phyloP scores from a whole-genome alignment of 73 alveolate species.

The Paramecium pentaurelia region DNA sequence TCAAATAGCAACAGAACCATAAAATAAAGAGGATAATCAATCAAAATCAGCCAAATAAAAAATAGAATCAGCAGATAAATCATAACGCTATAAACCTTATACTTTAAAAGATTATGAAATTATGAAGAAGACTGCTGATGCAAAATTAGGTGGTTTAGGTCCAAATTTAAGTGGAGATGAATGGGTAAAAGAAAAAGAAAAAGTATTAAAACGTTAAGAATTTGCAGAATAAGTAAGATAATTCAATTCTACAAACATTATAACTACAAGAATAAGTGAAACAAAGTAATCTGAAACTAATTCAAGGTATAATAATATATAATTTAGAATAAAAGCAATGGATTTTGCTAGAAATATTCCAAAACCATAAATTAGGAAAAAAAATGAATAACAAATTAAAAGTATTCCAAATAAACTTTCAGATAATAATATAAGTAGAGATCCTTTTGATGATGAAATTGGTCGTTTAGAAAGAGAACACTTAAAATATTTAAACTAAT shows the following conservation, averaged over 20 bases:
- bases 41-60: constrained; percentile 10
- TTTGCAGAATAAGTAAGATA: constrained; percentile 77
- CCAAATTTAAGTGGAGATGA: constrained; percentile 94
- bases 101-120: constrained; percentile 89
- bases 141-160: constrained; percentile 92
- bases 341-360: constrained; percentile 77
- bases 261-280: neutral
- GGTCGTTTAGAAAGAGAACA: constrained; percentile 32
- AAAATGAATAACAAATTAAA: neutral
- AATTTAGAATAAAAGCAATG: constrained; percentile 68
- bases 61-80: neutral
- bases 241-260: neutral
- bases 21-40: neutral
- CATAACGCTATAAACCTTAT: constrained; percentile 75
- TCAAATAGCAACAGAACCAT: neutral
- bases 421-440: neutral
- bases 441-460: constrained; percentile 51
- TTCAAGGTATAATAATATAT: constrained; percentile 35
- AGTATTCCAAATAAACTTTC: neutral
- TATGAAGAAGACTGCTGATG: constrained; percentile 68
- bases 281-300: constrained; percentile 14
- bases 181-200: constrained; percentile 84
- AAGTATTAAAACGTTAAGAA: constrained; percentile 69
- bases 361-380: constrained; percentile 56
- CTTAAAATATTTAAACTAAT: constrained; percentile 19